Evolutionary conservation across 2,329 filamentous ascomycete genomes (phyloP).

Genomic region (Fusarium temperatum): DNA sequence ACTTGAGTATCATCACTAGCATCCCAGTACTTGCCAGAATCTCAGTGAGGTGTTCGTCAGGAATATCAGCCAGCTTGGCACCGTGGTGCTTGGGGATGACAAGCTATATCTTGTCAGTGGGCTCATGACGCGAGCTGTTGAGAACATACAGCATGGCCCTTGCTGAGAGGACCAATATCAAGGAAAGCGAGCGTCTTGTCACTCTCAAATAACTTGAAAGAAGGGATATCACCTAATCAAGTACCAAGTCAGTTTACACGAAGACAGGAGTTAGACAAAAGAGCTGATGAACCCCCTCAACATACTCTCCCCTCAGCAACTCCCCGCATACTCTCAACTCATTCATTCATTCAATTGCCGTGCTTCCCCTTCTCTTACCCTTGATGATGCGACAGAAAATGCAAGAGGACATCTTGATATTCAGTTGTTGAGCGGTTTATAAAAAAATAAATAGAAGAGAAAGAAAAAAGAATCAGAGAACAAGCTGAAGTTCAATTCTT

Average conservation of each 20-base stretch:
- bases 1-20: background rate
- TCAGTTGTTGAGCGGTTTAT: background rate
- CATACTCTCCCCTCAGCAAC: slow-evolving; percentile 27
- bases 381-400: slow-evolving; percentile 99
- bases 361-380: slow-evolving; percentile 58
- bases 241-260: slow-evolving; percentile 15
- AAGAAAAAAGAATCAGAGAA: background rate
- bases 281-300: slow-evolving; percentile 16
- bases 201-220: slow-evolving; percentile 94
- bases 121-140: background rate
- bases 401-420: slow-evolving; percentile 60
- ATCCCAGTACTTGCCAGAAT: slow-evolving; percentile 68
- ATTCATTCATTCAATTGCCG: background rate
- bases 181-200: slow-evolving; percentile 95
- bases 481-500: background rate
- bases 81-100: slow-evolving; percentile 97
- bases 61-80: slow-evolving; percentile 89
- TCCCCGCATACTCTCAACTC: background rate
- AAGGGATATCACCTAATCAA: slow-evolving; percentile 85
- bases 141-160: slow-evolving; percentile 82
- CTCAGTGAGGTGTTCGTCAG: slow-evolving; percentile 85
- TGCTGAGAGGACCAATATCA: slow-evolving; percentile 89
- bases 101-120: slow-evolving; percentile 65
- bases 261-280: background rate
- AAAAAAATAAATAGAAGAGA: too few species aligned